Base-by-base conservation (phyloP, 163 green algal species). In the Scenedesmus sp. region DNA sequence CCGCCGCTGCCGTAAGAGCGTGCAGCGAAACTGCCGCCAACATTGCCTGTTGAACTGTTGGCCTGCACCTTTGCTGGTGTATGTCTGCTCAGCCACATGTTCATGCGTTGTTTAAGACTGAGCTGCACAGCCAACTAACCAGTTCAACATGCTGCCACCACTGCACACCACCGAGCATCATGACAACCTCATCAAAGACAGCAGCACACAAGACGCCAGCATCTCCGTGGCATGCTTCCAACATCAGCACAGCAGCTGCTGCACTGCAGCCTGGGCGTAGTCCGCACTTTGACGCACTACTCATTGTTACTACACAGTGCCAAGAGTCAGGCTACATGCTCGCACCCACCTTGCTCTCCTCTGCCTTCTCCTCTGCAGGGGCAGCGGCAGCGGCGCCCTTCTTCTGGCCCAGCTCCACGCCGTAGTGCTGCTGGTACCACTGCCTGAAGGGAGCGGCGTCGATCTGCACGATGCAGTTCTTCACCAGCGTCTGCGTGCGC, bases 401-500 rank as follows among this genome's bases (percentile, higher is more conserved):
- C 95, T 98, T 98, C 73, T 96, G 88, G 83, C 98, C 98, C 89
- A 99, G 95, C 94, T 99, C 98, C 89, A 98, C 91, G 83, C 98
- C 99, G 92, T 99, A 99, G 96, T 99, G 98, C 95, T 98, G 95
- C 94, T 96, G 91, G 96, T 99, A 99, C 97, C 97, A 99, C 94
- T 98, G 95, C 94, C 98, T 98, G 97, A 99, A 99, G 81, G 98
- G 98, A 54, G 98, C 95, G 62, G 98, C 98, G 91, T 99, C 98
- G 54, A 99, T 93, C 94, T 98, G 95, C 0, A 99, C 89, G 89
- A 99, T 99, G 88, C 97, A 97, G 93, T 98, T 98, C 97, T 99
- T 99, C 93, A 99, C 98, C 90, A 99, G 96, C 46, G 98, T 99
- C 96, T 99, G 97, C 57, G 98, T 99, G 92, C 98, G 97, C 77